Evolutionary conservation across 768 basidiomycete species (phyloP), one percentile per base, ranked within the genome.

Genomic region (Tubosaeta sp.): DNA sequence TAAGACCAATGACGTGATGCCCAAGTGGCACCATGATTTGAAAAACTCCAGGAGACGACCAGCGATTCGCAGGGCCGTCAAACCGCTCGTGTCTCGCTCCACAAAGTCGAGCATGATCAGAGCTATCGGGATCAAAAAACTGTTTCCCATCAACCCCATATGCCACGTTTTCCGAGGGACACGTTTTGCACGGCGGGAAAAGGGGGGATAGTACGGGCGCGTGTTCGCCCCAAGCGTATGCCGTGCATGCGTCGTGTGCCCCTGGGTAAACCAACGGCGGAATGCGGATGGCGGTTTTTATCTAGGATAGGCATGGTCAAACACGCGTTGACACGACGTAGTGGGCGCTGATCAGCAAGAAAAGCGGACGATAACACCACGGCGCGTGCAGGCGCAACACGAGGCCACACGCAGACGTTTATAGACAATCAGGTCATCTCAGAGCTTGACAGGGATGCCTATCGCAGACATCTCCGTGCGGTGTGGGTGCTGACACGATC

Each of bases 391-490:
- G 36, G 36, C 19, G 18, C 39, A 27, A 5, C 41, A 42, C 16
- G 41, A 27, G 41, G 39, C 22, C 6, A 10, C 6, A 4, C 10
- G 36, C 36, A 11, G 18, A 35, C 30, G 30, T 35, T 35, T 35
- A n/a, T n/a, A 8, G 34, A 25, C 24, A 25, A 41, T 41, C 22
- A 25, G 14, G 16, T 9, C 16, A 18, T 16, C 3, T 35, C 16
- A 10, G 12, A 12, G 21, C n/a, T 7, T 39, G 38, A 22, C 22
- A 6, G 34, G 4, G 7, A 38, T 38, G 12, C 41, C 41, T 18
- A 42, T 42, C 41, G 41, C n/a, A 42, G 41, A 25, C 41, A 42
- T 42, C 41, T 42, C 41, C 41, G 41, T 11, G 41, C 41, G n/a
- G 10, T 42, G 41, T 42, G 41, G 41, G 40, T 25, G 40, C 22